These are phyloP conservation scores for Albugo laibachii DNA, from an alignment of 352 stramenopile species.

Conservation along the genomic window DNA sequence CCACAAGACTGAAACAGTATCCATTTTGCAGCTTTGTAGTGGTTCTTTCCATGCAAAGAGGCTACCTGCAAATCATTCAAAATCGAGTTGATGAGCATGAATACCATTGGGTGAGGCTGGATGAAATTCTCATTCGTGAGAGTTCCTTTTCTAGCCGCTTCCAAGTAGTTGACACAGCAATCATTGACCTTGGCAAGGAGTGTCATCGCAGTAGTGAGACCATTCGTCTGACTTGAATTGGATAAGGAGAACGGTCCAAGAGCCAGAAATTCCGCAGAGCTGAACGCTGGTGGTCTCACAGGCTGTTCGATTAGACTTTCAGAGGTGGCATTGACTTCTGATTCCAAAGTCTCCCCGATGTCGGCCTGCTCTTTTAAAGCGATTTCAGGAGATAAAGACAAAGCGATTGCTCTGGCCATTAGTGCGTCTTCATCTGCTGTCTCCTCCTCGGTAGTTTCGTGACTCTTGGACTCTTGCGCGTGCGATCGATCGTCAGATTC, in stretches of 20 bases:
- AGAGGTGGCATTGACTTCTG: neutral
- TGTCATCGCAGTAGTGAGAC: slow-evolving; percentile 22
- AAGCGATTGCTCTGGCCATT: slow-evolving; percentile 73
- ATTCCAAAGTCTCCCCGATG: neutral
- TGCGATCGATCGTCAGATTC: slow-evolving; percentile 30
- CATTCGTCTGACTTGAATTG: slow-evolving; percentile 19
- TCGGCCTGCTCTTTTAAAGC: slow-evolving; percentile 40
- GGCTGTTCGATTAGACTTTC: neutral
- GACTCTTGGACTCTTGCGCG: slow-evolving; percentile 20
- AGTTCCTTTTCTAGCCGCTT: slow-evolving; percentile 39
- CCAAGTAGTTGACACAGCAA: slow-evolving; percentile 50
- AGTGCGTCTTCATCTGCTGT: slow-evolving; percentile 72
- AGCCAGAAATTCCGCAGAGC: slow-evolving; percentile 37
- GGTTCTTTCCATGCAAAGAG: slow-evolving; percentile 4
- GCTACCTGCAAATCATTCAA: slow-evolving; percentile 23
- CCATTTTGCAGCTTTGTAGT: slow-evolving; percentile 22
- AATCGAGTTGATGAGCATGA: slow-evolving; percentile 77
- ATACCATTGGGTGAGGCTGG: slow-evolving; percentile 65
- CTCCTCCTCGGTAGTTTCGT: slow-evolving; percentile 19
- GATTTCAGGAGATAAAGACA: slow-evolving; percentile 72
- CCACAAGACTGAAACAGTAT: slow-evolving; percentile 37
- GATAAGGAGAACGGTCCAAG: slow-evolving; percentile 42
- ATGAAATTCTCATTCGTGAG: slow-evolving; percentile 40
- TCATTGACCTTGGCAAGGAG: slow-evolving; percentile 44
- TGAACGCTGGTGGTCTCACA: slow-evolving; percentile 22